Base-by-base conservation (phyloP, 1,284 basidiomycete species). In the Cryptococcus amylolentus region DNA sequence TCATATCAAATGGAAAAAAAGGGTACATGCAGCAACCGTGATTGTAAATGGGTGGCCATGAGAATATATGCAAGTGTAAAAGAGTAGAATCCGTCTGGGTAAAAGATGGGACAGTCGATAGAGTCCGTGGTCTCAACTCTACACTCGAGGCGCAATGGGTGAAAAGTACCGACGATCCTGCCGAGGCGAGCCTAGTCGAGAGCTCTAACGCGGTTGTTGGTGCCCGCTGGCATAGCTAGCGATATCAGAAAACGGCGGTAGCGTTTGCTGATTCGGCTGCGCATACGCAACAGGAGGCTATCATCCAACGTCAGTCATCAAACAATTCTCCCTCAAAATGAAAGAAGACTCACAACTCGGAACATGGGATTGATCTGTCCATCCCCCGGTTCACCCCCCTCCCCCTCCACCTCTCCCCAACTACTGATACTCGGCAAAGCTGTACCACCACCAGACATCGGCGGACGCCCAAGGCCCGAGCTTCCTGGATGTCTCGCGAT, bases 301-400 rank as follows among this genome's bases (percentile, higher is more conserved):
- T 16, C 18, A 26, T 40, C 42, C n/a, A 50, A 42, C 27, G 31
- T 52, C 45, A 43, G 50, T 31, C 18, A 43, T 3, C 13, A 35
- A 26, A 31, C 18, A 10, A 10, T 16, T 49, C 20, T 18, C 10
- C 20, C 42, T 26, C 6, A 12, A 42, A 20, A 6, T 3, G 35
- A 35, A 18, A 23, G 3, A 8, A 31, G n/a, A 80, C 89, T 82
- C 77, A 91, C 89, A 77, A 92, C 89, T 83, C 88, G 86, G 81
- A 92, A 93, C 77, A 91, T 91, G 40, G 89, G 89, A 76, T 93
- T 91, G 70, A 91, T 89, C 23, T 66, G 57, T 16, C 60, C 60
- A 23, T 46, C 58, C 26, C 61, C 64, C 31, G 6, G 31, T 35
- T 35, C 31, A 35, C 6, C 7, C 31, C 31, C 31, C 10, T 35